Percentiles rank a stretch among this genome's conserved stretches.
Evolutionary conservation across 495 filamentous ascomycete genomes (phyloP).

Genomic region (Pyronema domesticum): DNA sequence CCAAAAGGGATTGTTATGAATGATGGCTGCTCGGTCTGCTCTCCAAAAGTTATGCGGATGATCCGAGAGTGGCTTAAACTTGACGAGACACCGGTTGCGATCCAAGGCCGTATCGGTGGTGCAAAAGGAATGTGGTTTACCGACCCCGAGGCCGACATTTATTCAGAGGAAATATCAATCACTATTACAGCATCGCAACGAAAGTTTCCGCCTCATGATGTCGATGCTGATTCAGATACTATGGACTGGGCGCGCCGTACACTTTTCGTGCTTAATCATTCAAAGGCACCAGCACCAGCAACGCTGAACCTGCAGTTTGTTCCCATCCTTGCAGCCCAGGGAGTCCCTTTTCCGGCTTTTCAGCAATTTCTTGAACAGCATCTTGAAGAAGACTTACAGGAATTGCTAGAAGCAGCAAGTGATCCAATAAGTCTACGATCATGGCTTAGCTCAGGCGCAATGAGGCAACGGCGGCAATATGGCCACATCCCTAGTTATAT

Average conservation of each 20-base stretch:
- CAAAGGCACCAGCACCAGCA: constrained; percentile 43
- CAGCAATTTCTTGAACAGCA: constrained; percentile 39
- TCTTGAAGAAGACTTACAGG: constrained; percentile 39
- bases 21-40: constrained; percentile 62
- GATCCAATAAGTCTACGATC: constrained; percentile 32
- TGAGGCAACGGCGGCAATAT: neutral
- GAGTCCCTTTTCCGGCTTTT: constrained; percentile 34
- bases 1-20: constrained; percentile 42
- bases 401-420: constrained; percentile 40
- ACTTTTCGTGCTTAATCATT: constrained; percentile 52
- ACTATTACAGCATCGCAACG: constrained; percentile 60
- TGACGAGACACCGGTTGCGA: constrained; percentile 44
- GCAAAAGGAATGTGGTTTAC: constrained; percentile 87
- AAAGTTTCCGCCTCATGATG: constrained; percentile 51
- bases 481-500: constrained; percentile 15
- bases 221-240: constrained; percentile 26
- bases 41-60: constrained; percentile 39
- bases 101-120: constrained; percentile 66
- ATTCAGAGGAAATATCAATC: constrained; percentile 40
- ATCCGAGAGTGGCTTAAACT: constrained; percentile 44
- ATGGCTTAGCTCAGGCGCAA: constrained; percentile 35
- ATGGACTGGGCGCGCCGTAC: constrained; percentile 38
- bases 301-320: constrained; percentile 64
- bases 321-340: constrained; percentile 52
- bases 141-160: constrained; percentile 25